Base-by-base conservation (phyloP, 169 alveolate species). In the Cryptosporidium ryanae region DNA sequence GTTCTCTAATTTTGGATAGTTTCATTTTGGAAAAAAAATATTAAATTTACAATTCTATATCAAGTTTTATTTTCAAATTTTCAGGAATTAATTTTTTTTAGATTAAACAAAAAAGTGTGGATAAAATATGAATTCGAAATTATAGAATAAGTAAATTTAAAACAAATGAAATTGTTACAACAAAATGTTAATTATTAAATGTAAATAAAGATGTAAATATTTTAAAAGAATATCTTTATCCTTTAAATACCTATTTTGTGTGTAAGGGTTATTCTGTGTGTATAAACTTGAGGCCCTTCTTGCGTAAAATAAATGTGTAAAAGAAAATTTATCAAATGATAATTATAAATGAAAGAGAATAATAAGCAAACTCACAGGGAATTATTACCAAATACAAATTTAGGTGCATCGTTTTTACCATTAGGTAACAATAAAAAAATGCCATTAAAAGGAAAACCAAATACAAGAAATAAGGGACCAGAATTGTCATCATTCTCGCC, bases 371-470 rank as follows among this genome's bases (percentile, higher is more conserved):
- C 21, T 29, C 68, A 76, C 43, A 57, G 64, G 13, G 71, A 76
- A 43, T 31, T 76, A 38, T 1, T 76, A 10, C 87, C 87, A 25
- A 38, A 76, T 17, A 76, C 68, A 27, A 34, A 25, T 44, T 59
- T 76, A 70, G 87, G 87, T 59, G 68, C 61, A 17, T 46, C 38
- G 1, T 76, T 76, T 59, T 23, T 76, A 15, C 87, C 87, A 17
- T 32, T 76, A 13, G 34, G 34, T 31, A 34, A 76, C 23, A 61
- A 23, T 59, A 59, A 43, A 59, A 43, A 52, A 76, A 76, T 57
- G 57, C 64, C 64, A 1, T 54, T 54, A 54, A 25, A 54, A 2
- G 21, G 7, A 38, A 38, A 38, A 54, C 66, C 84, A 27, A 49
- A 25, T 12, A 18, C 32, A 4, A 38, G 8, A 1, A 38, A 55